These are phyloP conservation scores for Aleurites moluccanus DNA, from an alignment of 441 rosid species.

Conservation along the genomic window DNA sequence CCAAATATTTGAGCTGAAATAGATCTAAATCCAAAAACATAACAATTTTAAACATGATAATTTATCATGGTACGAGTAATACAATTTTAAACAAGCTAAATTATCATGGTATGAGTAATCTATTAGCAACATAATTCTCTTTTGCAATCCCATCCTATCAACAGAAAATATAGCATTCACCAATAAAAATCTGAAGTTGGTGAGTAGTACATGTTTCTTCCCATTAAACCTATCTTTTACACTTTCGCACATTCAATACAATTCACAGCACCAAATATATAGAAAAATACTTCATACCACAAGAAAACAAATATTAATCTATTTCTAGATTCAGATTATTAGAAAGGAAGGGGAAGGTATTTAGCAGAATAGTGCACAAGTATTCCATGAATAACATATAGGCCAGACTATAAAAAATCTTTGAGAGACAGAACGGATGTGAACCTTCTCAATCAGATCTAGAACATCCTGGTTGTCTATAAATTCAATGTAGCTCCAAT, in stretches of 20 bases:
- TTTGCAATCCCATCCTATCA: neutral
- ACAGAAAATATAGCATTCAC: neutral
- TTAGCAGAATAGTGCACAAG: slow-evolving; percentile 8
- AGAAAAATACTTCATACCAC: neutral
- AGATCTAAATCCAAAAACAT: neutral
- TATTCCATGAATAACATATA: slow-evolving; percentile 5
- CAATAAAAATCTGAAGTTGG: neutral
- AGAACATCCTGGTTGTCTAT: slow-evolving; percentile 97
- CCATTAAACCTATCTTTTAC: neutral
- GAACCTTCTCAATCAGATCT: slow-evolving; percentile 94
- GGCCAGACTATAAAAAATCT: slow-evolving; percentile 1
- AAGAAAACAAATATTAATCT: neutral
- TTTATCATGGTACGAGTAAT: neutral
- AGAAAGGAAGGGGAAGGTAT: slow-evolving; percentile 9
- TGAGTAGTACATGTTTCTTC: neutral
- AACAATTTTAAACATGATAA: neutral
- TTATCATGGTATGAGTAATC: neutral
- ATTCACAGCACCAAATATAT: neutral
- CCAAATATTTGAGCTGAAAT: neutral
- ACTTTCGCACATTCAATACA: neutral
- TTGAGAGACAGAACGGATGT: slow-evolving; percentile 24
- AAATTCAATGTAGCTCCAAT: slow-evolving; percentile 97
- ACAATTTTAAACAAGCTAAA: neutral
- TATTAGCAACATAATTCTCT: neutral
- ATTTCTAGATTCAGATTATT: neutral